A percentile compares a stretch with the other conserved stretches of the same genome.
Evolutionary conservation across 2,329 filamentous ascomycete species (phyloP).

Genomic region (Sporothrix humicola): DNA sequence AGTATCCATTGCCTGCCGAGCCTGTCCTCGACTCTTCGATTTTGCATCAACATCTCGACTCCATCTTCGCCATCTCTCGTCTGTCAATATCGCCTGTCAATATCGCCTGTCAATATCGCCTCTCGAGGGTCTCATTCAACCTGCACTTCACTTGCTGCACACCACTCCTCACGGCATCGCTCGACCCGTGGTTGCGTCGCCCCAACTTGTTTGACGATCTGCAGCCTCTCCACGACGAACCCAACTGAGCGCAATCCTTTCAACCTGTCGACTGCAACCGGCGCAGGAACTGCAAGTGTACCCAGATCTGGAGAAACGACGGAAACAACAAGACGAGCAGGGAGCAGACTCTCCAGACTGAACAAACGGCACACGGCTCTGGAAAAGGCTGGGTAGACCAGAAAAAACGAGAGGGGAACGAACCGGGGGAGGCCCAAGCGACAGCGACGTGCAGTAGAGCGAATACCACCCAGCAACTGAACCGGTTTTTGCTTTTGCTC

Average conservation of each 20-base stretch:
- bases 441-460: not conserved
- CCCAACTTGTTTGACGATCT: not conserved
- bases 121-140: conserved; percentile 2
- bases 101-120: no score
- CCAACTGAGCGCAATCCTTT: not conserved
- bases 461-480: not conserved
- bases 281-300: no score
- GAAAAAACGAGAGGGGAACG: not conserved
- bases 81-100: not conserved
- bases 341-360: not conserved
- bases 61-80: not conserved
- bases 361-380: not conserved
- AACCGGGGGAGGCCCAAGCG: conserved; percentile 21
- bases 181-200: conserved; percentile 16
- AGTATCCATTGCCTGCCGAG: not conserved
- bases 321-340: not conserved
- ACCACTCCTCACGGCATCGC: not conserved
- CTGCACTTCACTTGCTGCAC: not conserved
- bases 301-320: not conserved
- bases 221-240: not conserved
- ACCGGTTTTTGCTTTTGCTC: not conserved
- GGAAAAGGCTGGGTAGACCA: not conserved
- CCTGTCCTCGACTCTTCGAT: not conserved
- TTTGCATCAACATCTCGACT: not conserved
- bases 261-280: not conserved